phyloP scores from a whole-genome alignment of 257 asterid genomes.

The Solanum neorickii region DNA sequence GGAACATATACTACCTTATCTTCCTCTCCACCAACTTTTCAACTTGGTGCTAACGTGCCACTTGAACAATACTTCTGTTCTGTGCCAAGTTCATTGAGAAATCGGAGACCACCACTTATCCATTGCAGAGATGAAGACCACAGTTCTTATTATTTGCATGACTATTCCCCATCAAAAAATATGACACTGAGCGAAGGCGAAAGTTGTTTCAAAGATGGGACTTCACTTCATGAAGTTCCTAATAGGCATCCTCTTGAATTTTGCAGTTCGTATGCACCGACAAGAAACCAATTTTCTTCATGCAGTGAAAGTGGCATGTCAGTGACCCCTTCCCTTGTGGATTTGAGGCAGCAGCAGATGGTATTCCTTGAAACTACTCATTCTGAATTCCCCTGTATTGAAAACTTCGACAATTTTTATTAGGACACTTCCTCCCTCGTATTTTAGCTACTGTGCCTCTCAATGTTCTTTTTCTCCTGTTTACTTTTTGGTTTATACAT shows the following conservation, averaged over 20 bases:
- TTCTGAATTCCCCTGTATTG: neutral
- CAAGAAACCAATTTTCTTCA: constrained; percentile 23
- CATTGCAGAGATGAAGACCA: constrained; percentile 41
- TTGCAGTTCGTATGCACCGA: constrained; percentile 25
- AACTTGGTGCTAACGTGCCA: constrained; percentile 21
- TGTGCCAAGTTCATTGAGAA: constrained; percentile 23
- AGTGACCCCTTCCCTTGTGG: constrained; percentile 18
- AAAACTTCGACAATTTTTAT: neutral
- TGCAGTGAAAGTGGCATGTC: constrained; percentile 21
- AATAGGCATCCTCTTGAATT: constrained; percentile 26
- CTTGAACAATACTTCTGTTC: constrained; percentile 28
- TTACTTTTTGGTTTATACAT: neutral
- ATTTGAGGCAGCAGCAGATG: constrained; percentile 32
- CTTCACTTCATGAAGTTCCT: constrained; percentile 13
- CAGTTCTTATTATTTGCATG: constrained; percentile 41
- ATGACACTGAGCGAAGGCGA: constrained; percentile 8
- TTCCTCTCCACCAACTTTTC: constrained; percentile 18
- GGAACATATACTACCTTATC: constrained; percentile 11
- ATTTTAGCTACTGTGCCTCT: neutral
- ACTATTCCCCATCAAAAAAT: constrained; percentile 27
- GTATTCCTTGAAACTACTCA: neutral
- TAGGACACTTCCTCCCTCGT: neutral
- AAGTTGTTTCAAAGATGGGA: constrained; percentile 27
- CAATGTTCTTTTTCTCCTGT: neutral
- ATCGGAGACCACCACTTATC: constrained; percentile 20